Conservation (phyloP, 352 stramenopile genomes). For the Phytophthora megakarya region DNA sequence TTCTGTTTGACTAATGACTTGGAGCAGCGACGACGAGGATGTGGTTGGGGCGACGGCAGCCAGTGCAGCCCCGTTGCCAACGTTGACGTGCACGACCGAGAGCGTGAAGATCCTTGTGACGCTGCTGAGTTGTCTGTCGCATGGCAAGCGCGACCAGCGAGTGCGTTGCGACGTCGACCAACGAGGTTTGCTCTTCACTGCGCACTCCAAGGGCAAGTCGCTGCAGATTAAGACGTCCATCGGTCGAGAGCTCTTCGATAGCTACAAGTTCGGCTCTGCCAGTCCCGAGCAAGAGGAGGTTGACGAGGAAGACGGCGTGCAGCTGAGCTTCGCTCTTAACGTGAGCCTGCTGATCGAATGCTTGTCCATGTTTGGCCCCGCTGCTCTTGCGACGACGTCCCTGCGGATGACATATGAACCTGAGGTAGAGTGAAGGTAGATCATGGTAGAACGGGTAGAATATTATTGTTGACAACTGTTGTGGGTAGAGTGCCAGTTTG, state of each 20-base stretch:
- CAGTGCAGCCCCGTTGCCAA: constrained; percentile 28
- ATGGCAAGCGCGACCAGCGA: constrained; percentile 78
- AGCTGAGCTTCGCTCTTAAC: constrained; percentile 78
- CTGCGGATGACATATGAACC: constrained; percentile 74
- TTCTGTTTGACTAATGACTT: no score
- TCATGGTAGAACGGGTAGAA: constrained; percentile 5
- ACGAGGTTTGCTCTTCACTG: constrained; percentile 70
- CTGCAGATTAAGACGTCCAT: constrained; percentile 89
- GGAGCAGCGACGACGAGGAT: constrained; percentile 34
- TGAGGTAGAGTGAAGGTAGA: constrained; percentile 33
- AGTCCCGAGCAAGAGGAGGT: constrained; percentile 16
- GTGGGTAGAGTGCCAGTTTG: constrained; percentile 54
- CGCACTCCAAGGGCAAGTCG: constrained; percentile 85
- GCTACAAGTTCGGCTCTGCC: constrained; percentile 47
- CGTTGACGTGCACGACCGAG: constrained; percentile 59
- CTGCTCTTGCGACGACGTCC: constrained; percentile 70
- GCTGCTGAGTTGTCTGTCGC: constrained; percentile 65
- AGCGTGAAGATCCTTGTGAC: constrained; percentile 82
- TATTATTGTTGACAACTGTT: constrained; percentile 5
- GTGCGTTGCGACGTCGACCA: constrained; percentile 77
- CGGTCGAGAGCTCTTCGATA: constrained; percentile 75
- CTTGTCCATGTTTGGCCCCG: constrained; percentile 77
- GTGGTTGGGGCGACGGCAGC: not conserved
- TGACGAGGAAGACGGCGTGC: constrained; percentile 34
- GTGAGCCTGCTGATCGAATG: constrained; percentile 78